phyloP scores from a whole-genome alignment of 805 yeast genomes.

The Danielozyma ontarioensis region DNA sequence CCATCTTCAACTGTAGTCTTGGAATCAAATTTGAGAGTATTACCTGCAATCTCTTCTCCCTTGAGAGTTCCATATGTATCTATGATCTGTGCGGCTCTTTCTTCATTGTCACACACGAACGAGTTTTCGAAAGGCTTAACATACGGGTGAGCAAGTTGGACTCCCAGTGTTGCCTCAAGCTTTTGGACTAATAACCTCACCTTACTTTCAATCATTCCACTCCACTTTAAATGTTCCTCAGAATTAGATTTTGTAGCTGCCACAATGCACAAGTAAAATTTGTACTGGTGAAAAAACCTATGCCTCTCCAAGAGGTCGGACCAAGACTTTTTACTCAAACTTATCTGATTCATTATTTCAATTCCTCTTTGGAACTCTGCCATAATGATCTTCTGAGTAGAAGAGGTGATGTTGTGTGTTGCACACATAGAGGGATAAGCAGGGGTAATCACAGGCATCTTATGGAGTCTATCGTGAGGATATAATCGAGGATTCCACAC shows the following conservation, averaged over 20 bases:
- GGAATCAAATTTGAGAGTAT: slow-evolving; percentile 13
- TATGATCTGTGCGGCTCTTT: slow-evolving; percentile 56
- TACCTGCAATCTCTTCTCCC: slow-evolving; percentile 43
- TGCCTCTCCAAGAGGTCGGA: slow-evolving; percentile 70
- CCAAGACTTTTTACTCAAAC: slow-evolving; percentile 64
- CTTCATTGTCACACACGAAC: slow-evolving; percentile 32
- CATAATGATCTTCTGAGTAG: slow-evolving; percentile 79
- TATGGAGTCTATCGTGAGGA: slow-evolving; percentile 81
- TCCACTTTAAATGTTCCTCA: slow-evolving; percentile 87
- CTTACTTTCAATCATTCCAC: slow-evolving; percentile 89
- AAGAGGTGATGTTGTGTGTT: slow-evolving; percentile 87
- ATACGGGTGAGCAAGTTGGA: slow-evolving; percentile 85
- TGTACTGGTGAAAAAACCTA: slow-evolving; percentile 76
- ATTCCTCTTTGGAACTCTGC: slow-evolving; percentile 77
- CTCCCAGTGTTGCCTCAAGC: slow-evolving; percentile 70
- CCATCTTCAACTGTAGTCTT: slow-evolving; percentile 20
- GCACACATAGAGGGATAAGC: slow-evolving; percentile 99
- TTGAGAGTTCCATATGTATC: slow-evolving; percentile 57
- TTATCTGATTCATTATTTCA: slow-evolving; percentile 64
- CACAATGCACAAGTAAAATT: slow-evolving; percentile 77
- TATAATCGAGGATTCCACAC: slow-evolving; percentile 96
- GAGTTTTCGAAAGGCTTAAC: slow-evolving; percentile 66
- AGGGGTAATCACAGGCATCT: slow-evolving; percentile 98
- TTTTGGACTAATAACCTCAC: slow-evolving; percentile 77
- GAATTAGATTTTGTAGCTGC: slow-evolving; percentile 68